phyloP scores from a whole-genome alignment of 352 stramenopile species.

The Globisporangium canariense region DNA sequence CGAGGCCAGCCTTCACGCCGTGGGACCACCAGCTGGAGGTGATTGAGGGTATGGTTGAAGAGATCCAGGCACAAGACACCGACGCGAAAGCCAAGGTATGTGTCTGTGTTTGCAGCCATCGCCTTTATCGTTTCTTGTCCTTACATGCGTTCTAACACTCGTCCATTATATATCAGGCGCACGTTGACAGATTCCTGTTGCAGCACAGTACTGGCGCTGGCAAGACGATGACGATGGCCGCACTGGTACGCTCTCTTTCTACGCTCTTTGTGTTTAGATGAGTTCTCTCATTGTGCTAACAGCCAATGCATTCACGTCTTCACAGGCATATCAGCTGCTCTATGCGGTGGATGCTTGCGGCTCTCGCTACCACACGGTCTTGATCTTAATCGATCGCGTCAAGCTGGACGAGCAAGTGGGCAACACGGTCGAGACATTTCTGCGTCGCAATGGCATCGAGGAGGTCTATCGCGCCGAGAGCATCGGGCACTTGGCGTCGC shows the following conservation, averaged over 20 bases:
- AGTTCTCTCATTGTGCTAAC: too few relatives aligned
- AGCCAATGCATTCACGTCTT: neutral
- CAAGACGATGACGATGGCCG: constrained; percentile 79
- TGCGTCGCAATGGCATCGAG: constrained; percentile 69
- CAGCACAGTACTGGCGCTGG: constrained; percentile 82
- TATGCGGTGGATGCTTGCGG: constrained; percentile 37
- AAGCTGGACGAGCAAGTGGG: constrained; percentile 83
- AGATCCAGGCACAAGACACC: constrained; percentile 30
- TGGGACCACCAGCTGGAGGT: constrained; percentile 65
- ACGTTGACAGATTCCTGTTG: constrained; percentile 48
- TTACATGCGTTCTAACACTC: neutral
- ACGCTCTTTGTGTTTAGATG: neutral
- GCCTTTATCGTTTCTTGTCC: neutral
- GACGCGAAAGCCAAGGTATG: constrained; percentile 13
- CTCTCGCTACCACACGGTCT: constrained; percentile 67
- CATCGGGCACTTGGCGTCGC: constrained; percentile 58
- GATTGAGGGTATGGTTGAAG: constrained; percentile 47
- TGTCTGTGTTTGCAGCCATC: neutral
- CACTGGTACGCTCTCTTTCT: constrained; percentile 27
- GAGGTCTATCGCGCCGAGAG: constrained; percentile 71
- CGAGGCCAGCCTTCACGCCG: constrained; percentile 35
- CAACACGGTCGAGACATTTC: constrained; percentile 61
- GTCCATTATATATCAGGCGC: neutral
- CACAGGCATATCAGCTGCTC: constrained; percentile 61
- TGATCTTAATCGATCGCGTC: constrained; percentile 79